phyloP scores from a whole-genome alignment of 2,329 filamentous ascomycete genomes.

The Pseudocercospora fijiensis region DNA sequence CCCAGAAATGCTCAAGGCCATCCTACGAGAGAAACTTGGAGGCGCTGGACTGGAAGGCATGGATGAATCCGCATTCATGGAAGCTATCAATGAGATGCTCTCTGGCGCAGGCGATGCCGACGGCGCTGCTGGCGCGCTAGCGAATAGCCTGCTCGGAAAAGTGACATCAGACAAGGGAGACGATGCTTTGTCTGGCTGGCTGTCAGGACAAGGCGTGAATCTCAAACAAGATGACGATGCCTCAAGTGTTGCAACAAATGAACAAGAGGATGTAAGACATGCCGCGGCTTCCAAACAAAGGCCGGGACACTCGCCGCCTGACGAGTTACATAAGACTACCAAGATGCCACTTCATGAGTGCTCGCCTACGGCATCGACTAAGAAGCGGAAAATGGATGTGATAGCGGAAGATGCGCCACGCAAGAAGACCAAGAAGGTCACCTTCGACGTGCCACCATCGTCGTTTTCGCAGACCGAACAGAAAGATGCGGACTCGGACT shows the following conservation, averaged over 20 bases:
- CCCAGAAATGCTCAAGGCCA: conserved; percentile 40
- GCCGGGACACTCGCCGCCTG: conserved; percentile 20
- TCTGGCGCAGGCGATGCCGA: conserved; percentile 43
- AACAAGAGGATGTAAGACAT: conserved; percentile 32
- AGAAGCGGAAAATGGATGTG: conserved; percentile 14
- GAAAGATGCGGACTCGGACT: not conserved
- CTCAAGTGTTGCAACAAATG: conserved; percentile 34
- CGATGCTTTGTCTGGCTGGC: conserved; percentile 35
- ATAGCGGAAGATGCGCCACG: conserved; percentile 1
- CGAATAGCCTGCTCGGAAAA: conserved; percentile 44
- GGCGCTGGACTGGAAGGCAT: conserved; percentile 40
- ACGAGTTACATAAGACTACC: conserved; percentile 14
- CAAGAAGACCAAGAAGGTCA: conserved; percentile 22
- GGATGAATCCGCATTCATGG: conserved; percentile 45
- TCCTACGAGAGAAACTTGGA: conserved; percentile 34
- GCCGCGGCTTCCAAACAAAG: not conserved
- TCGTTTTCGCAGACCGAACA: not conserved
- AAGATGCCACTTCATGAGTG: conserved; percentile 21
- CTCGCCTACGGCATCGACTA: conserved; percentile 18
- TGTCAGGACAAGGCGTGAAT: conserved; percentile 36
- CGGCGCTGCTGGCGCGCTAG: conserved; percentile 45
- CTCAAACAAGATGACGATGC: conserved; percentile 35
- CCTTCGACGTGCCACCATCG: conserved; percentile 18
- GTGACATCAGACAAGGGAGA: conserved; percentile 31
- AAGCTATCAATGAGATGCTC: conserved; percentile 48